A percentile compares a stretch with the other conserved stretches of the same genome.
These are phyloP conservation scores for Hypocrella siamensis DNA, from an alignment of 2,329 filamentous ascomycete genomes.

Conservation along the genomic window DNA sequence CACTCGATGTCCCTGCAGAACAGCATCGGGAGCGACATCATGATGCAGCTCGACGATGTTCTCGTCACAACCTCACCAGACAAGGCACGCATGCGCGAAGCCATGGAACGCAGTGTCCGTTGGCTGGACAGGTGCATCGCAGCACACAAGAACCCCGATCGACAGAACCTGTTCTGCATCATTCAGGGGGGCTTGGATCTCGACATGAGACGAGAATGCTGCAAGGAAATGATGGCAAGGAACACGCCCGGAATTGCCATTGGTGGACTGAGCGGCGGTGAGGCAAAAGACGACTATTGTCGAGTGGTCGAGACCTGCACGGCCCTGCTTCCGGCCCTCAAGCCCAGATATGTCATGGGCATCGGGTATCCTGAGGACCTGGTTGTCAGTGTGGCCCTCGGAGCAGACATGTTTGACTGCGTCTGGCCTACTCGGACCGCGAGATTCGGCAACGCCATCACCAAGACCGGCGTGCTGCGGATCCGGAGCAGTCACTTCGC, in stretches of 20 bases:
- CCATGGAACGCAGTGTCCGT: constrained; percentile 84
- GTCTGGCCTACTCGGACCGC: constrained; percentile 97
- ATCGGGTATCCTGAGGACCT: constrained; percentile 96
- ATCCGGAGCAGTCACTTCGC: constrained; percentile 62
- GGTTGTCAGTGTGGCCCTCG: constrained; percentile 81
- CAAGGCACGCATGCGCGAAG: constrained; percentile 71
- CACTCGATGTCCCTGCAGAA: constrained; percentile 95
- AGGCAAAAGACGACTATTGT: constrained; percentile 88
- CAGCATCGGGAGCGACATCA: constrained; percentile 94
- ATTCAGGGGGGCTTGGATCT: constrained; percentile 91
- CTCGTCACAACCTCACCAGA: constrained; percentile 93
- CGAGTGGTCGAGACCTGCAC: constrained; percentile 81
- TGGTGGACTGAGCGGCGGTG: constrained; percentile 83
- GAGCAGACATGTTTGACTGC: constrained; percentile 99
- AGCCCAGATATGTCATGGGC: constrained; percentile 98
- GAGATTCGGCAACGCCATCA: constrained; percentile 89
- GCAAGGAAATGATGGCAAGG: constrained; percentile 69
- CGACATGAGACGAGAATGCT: constrained; percentile 72
- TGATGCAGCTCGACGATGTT: constrained; percentile 98
- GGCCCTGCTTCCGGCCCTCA: constrained; percentile 65
- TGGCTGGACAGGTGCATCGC: constrained; percentile 94
- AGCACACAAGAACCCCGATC: constrained; percentile 67
- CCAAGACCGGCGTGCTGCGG: constrained; percentile 66
- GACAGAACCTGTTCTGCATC: constrained; percentile 94
- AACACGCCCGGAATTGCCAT: constrained; percentile 95